Evolutionary conservation across 108 stramenopile species (phyloP), one percentile per base, ranked within the genome.

Genomic region (Fragilariopsis cylindrus): DNA sequence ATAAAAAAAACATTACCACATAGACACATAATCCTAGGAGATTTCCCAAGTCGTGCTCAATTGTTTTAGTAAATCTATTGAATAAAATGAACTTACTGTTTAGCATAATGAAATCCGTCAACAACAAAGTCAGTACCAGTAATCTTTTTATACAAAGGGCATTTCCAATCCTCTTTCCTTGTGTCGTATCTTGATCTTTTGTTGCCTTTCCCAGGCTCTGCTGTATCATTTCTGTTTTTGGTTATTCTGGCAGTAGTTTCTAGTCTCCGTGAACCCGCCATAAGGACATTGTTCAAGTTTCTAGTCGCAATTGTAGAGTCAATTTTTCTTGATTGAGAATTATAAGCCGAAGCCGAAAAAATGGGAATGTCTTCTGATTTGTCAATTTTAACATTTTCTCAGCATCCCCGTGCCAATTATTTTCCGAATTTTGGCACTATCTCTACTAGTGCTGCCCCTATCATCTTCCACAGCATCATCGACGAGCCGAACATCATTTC

Each of bases 91-190:
- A 71, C 72, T 42, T 68, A 81, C 71, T 43, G n/a, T 41, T 82
- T 82, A 13, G 85, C 85, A 69, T 84, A 86, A 15, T 76, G 57
- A 65, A 89, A 89, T 45, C 83, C 92, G 69, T 94, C 93, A 40
- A 84, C 84, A 44, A 90, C 80, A 75, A 94, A 92, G 57, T 94
- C 93, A 1, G 93, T 94, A 30, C 91, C 91, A 19, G 91, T 65
- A 7, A 94, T 94, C 39, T 80, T 77, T 62, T 94, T 94, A 87
- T 89, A 92, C 4, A 47, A 4, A 12, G 93, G 93, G 62, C 93
- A 94, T 57, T 48, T 73, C 54, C 60, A 18, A 15, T 52, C 21
- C 69, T 67, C 15, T 47, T 66, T 6, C 63, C 71, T 6, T 15
- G 50, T 16, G 19, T 30, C 11, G 48, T 5, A 12, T 55, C 41